Evolutionary conservation across 371 early-diverging fungal genomes (phyloP), one percentile per base, ranked within the genome.

Genomic region (Mortierella sp.): DNA sequence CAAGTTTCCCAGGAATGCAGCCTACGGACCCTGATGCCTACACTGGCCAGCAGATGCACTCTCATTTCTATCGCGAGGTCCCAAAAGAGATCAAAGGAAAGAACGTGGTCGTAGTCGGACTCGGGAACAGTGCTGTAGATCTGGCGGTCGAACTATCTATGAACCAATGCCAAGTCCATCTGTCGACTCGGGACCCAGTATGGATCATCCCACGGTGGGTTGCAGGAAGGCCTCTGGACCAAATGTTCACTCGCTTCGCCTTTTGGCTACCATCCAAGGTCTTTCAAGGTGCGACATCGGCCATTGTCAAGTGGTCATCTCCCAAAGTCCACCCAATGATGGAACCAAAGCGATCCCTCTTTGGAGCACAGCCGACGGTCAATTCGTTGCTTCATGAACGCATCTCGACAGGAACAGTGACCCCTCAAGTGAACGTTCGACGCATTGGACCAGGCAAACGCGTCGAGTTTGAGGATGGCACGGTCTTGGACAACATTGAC

Each of bases 401-500:
- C 13, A 79, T 85, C 37, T 60, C 64, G 1, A 78, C 82, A 2
- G 87, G 87, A 9, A 82, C 80, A 14, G 69, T 85, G 39, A 72
- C 74, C 25, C 84, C 82, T 25, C 22, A 40, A 21, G 54, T 50
- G 50, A 81, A 85, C 64, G 80, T 86, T 31, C 45, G 54, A 24
- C 52, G 56, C 46, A 41, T 80, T 22, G 74, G 66, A 1, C 54
- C 66, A 13, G 81, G 79, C n/a, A 72, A 71, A 22, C 60, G 71
- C 2, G 80, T 86, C 28, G 68, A 80, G 39, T 90, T 92, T 77
- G 82, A 79, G 14, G 91, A 91, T 60, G 87, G 85, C n/a, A 80
- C 84, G 2, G 66, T 55, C 0, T 19, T 86, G 4, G 79, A 81
- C 3, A 65, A 83, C 22, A 77, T 91, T 19, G 91, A 92, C 57